Base-by-base conservation (phyloP, 805 yeast genomes). In the Kodamaea jinghongensis region DNA sequence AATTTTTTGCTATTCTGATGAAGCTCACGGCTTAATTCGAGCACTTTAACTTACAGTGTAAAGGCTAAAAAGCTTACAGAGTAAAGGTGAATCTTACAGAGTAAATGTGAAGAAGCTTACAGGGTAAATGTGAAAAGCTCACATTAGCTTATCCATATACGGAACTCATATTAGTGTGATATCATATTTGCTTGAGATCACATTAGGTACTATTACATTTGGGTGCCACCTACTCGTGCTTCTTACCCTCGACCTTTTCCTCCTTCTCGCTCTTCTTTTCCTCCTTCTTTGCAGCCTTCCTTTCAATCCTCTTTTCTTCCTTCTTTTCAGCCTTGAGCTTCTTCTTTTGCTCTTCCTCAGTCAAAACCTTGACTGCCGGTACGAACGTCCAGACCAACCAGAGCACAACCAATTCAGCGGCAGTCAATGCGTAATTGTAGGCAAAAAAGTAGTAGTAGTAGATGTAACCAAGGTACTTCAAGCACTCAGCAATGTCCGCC, bases 381-480 rank as follows among this genome's bases (percentile, higher is more conserved):
- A 39, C 40, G 23, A 33, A 17, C 11, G 46, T 41, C 49, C 49
- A 45, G 13, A 45, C 35, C 20, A 39, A 14, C 46, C 46, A 45
- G 9, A 45, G 36, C 9, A 45, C 29, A 14, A 42, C 4, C 28
- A 42, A 10, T 15, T 45, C 49, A n/a, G 31, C 34, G 4, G 29
- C 11, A 12, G 27, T 22, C 23, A 28, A 13, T 8, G 17, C n/a
- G 35, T 34, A 17, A 27, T 17, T 31, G 7, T 9, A 22, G 25
- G 26, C 23, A 9, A 31, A 26, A 31, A 23, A 11, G 10, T 23
- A n/a, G 12, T 22, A 31, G 28, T 28, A 11, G 34, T 20, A 34
- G 10, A 33, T 17, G 2, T 23, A 16, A 3, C 29, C 36, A 8
- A 39, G 15, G 10, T 10, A 13, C 4, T 26, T 14, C 39, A 45